Evolutionary conservation across 306 rosid species (phyloP), one percentile per base, ranked within the genome.

Genomic region (Casuarina cunninghamiana): DNA sequence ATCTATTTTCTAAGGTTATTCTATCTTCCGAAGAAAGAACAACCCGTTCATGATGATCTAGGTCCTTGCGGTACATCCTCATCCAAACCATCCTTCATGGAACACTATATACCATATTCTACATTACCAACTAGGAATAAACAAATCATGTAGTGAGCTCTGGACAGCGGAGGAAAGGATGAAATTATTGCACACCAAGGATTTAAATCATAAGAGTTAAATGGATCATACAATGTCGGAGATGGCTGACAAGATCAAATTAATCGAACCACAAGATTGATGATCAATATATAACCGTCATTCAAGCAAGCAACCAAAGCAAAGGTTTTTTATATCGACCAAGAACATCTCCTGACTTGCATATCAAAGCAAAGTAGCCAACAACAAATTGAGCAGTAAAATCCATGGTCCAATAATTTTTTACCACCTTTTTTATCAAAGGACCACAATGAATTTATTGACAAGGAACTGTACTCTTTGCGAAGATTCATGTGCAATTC

Each of bases 121-220:
- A 15, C 82, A 50, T 50, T 35, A 58, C 41, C 43, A 39, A 63
- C 44, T 16, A 49, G 75, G 68, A 72, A 44, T 11, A 17, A 35
- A 39, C 6, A n/a, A 41, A 41, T 3, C 71, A 57, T 21, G 4
- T 21, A 57, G 19, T 46, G 2, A 46, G 12, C 50, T 46, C 50
- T 46, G 10, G 62, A 35, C n/a, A 55, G 5, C 9, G 6, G 26
- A 16, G 32, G 32, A 39, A 17, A 15, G 7, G 32, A 66, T 17
- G 19, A 38, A 39, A 63, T 62, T 35, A 62, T 62, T 62, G 70
- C 26, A 41, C 15, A 15, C 32, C 21, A 21, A 62, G 13, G 69
- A 43, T 2, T 41, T 41, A 66, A 41, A 66, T 17, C 4, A 15
- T 58, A 4, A 26, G 1, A 66, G 10, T 10, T 17, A 7, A 35